phyloP scores from a whole-genome alignment of 345 rosid species.

The Mallotus nudiflorus region DNA sequence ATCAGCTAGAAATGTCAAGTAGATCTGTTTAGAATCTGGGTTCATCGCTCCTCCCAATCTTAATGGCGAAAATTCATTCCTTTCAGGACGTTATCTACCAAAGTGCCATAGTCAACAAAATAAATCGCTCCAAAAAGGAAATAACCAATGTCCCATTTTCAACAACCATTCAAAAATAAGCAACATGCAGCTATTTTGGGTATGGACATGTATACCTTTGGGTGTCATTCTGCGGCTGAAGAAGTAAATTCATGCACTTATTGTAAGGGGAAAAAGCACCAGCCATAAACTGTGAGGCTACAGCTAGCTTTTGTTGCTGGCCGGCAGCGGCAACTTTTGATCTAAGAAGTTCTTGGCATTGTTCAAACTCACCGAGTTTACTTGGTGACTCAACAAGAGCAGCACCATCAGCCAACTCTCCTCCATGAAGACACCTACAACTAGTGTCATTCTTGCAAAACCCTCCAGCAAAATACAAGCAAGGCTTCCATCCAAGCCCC shows the following conservation, averaged over 20 bases:
- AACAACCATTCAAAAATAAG: neutral
- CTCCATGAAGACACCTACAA: conserved; percentile 56
- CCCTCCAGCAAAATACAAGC: conserved; percentile 71
- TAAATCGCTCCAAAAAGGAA: conserved; percentile 8
- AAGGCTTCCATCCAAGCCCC: conserved; percentile 54
- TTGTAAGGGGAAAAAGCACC: conserved; percentile 35
- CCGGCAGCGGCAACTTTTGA: conserved; percentile 49
- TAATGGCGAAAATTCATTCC: conserved; percentile 58
- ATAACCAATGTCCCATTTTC: neutral
- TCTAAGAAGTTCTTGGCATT: conserved; percentile 37
- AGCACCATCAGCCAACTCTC: conserved; percentile 32
- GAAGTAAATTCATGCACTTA: conserved; percentile 55
- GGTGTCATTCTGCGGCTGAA: conserved; percentile 59
- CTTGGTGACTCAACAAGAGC: conserved; percentile 56
- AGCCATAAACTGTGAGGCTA: conserved; percentile 26
- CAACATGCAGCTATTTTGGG: neutral
- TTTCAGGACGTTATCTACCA: conserved; percentile 54
- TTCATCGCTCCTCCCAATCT: conserved; percentile 63
- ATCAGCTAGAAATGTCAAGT: conserved; percentile 95
- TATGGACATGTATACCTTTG: conserved; percentile 54
- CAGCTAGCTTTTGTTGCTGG: conserved; percentile 63
- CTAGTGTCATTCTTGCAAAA: conserved; percentile 71
- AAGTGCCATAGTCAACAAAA: neutral
- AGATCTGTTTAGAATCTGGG: conserved; percentile 85
- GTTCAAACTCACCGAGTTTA: conserved; percentile 42